These are phyloP conservation scores for Akebia trifoliata DNA, from an alignment of 164 flowering plant genomes.

Conservation along the genomic window DNA sequence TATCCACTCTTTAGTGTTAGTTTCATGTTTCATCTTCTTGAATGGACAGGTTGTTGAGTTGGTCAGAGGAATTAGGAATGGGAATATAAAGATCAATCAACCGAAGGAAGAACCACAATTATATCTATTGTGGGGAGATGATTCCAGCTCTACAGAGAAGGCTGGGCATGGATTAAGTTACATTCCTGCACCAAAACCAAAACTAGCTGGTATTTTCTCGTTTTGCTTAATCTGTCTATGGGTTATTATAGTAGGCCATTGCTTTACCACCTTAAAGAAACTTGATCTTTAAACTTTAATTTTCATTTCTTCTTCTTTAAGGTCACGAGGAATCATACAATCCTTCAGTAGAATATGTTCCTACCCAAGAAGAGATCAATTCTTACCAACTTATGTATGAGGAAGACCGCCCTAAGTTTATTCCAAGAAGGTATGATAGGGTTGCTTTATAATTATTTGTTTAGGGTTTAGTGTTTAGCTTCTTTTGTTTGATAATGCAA, in stretches of 20 bases:
- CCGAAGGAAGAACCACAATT: slow-evolving; percentile 60
- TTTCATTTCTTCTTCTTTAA: slow-evolving; percentile 22
- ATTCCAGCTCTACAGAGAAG: slow-evolving; percentile 51
- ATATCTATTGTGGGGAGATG: slow-evolving; percentile 79
- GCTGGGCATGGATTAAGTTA: slow-evolving; percentile 48
- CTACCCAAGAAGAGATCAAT: slow-evolving; percentile 87
- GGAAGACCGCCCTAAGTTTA: slow-evolving; percentile 93
- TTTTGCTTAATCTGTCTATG: neutral
- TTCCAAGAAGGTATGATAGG: slow-evolving; percentile 63
- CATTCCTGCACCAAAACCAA: slow-evolving; percentile 87
- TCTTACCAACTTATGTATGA: slow-evolving; percentile 82
- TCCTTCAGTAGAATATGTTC: slow-evolving; percentile 90
- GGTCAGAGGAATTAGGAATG: slow-evolving; percentile 70
- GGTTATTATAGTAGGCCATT: neutral
- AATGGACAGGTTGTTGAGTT: slow-evolving; percentile 50
- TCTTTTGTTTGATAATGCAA: neutral
- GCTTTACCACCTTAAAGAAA: neutral
- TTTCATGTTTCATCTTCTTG: slow-evolving; percentile 11
- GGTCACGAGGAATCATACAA: slow-evolving; percentile 95
- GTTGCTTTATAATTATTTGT: neutral
- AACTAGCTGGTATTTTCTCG: slow-evolving; percentile 57
- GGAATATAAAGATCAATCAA: slow-evolving; percentile 68
- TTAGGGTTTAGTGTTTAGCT: neutral
- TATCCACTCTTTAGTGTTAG: neutral
- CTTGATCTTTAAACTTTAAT: neutral